Evolutionary conservation across 2,329 filamentous ascomycete genomes (phyloP).

Genomic region (Bipolaris zeicola): DNA sequence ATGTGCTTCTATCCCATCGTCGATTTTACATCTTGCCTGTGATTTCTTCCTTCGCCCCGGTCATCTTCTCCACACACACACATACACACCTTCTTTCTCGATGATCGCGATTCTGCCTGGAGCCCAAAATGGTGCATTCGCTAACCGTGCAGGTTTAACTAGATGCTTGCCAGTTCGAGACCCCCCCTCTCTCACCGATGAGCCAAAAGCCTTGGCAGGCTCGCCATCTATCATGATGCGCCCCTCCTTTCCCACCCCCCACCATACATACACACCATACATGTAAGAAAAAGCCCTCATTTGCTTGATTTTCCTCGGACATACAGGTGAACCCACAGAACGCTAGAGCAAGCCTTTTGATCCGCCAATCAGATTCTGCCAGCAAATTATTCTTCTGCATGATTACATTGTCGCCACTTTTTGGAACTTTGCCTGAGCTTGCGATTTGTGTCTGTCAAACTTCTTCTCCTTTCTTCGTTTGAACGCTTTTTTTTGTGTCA

Average conservation of each 20-base stretch:
- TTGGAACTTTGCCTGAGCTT: no score
- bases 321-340: conserved; percentile 17
- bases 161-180: background rate
- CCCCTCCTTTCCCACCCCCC: no score
- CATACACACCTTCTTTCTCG: background rate
- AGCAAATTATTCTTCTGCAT: conserved; percentile 18
- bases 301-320: conserved; percentile 29
- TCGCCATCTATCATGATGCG: conserved; percentile 4
- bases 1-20: conserved; percentile 23
- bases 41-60: background rate
- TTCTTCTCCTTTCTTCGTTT: no score
- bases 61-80: no score
- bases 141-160: background rate
- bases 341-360: conserved; percentile 12
- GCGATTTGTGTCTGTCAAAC: no score
- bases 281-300: conserved; percentile 21
- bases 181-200: conserved; percentile 12
- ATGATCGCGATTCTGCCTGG: background rate
- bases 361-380: conserved; percentile 22
- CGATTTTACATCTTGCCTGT: conserved; percentile 16
- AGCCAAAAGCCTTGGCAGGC: conserved; percentile 7
- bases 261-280: background rate
- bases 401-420: conserved; percentile 15
- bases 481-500: no score
- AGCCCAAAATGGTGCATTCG: background rate